Evolutionary conservation across 495 filamentous ascomycete species (phyloP).

Genomic region (Neurospora sp.): DNA sequence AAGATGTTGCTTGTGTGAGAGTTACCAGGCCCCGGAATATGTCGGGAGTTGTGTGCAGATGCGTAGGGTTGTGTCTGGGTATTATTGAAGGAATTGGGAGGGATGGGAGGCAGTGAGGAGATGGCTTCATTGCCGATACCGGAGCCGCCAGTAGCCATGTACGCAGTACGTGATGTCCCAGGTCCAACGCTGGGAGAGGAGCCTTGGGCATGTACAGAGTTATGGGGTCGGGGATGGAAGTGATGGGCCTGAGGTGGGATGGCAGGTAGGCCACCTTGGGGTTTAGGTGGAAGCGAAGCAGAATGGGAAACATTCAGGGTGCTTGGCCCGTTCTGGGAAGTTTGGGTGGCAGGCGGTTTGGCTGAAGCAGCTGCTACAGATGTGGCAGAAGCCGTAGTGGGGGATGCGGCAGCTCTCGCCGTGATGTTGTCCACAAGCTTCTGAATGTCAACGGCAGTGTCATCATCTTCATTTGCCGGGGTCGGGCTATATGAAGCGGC

Average conservation of each 20-base stretch:
- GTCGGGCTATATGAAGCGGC: slow-evolving; percentile 13
- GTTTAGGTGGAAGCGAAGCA: slow-evolving; percentile 43
- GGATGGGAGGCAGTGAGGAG: slow-evolving; percentile 50
- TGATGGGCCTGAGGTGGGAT: slow-evolving; percentile 43
- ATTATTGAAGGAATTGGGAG: slow-evolving; percentile 40
- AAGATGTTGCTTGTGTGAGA: not conserved
- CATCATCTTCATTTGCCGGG: slow-evolving; percentile 24
- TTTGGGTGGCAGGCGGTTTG: slow-evolving; percentile 25
- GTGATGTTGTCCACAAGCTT: slow-evolving; percentile 42
- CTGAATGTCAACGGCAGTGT: slow-evolving; percentile 35
- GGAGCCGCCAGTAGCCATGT: slow-evolving; percentile 41
- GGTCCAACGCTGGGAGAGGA: slow-evolving; percentile 16
- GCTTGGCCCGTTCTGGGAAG: slow-evolving; percentile 16
- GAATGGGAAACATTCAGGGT: slow-evolving; percentile 36
- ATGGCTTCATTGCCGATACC: slow-evolving; percentile 42
- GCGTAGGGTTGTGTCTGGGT: slow-evolving; percentile 10
- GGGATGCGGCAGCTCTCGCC: slow-evolving; percentile 27
- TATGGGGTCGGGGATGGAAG: slow-evolving; percentile 11
- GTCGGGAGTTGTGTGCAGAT: slow-evolving; percentile 1
- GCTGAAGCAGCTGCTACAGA: slow-evolving; percentile 14
- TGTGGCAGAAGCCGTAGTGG: slow-evolving; percentile 14
- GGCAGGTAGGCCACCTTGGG: slow-evolving; percentile 15
- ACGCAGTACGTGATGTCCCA: slow-evolving; percentile 31
- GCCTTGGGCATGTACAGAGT: slow-evolving; percentile 31
- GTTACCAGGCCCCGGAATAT: slow-evolving; percentile 35